These are phyloP conservation scores for Ophiostoma himal-ulmi DNA, from an alignment of 2,329 filamentous ascomycete species.

Conservation along the genomic window DNA sequence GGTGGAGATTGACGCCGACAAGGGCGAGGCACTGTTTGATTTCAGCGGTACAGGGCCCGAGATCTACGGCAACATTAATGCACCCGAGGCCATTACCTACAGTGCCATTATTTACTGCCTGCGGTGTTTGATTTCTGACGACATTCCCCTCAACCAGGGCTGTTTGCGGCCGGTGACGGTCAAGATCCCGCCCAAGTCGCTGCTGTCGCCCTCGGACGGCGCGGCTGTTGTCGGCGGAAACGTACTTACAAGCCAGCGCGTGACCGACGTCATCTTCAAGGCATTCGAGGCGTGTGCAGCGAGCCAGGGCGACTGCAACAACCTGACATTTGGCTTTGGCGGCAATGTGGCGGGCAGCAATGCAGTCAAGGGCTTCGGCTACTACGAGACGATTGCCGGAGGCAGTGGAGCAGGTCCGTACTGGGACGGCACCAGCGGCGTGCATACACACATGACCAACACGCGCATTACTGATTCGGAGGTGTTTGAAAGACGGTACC, in stretches of 20 bases:
- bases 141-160: constrained; percentile 82
- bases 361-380: constrained; percentile 69
- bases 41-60: constrained; percentile 69
- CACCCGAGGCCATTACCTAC: constrained; percentile 71
- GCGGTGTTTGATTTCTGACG: constrained; percentile 70
- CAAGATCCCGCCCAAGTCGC: constrained; percentile 63
- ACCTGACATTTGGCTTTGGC: constrained; percentile 77
- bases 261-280: constrained; percentile 77
- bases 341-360: constrained; percentile 55
- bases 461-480: constrained; percentile 32
- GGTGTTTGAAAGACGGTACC: constrained; percentile 34
- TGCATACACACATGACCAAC: constrained; percentile 32
- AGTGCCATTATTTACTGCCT: constrained; percentile 80
- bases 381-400: constrained; percentile 39
- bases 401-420: constrained; percentile 32
- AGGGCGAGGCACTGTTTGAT: constrained; percentile 73
- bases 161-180: constrained; percentile 73
- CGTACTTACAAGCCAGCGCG: constrained; percentile 70
- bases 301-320: constrained; percentile 75
- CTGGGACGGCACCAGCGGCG: constrained; percentile 31
- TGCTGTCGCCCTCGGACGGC: constrained; percentile 68
- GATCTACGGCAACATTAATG: constrained; percentile 71
- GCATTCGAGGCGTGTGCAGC: constrained; percentile 76
- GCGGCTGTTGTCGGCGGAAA: constrained; percentile 81
- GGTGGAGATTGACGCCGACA: constrained; percentile 66